These are phyloP conservation scores for Nicotiana benthamiana DNA, from an alignment of 257 asterid genomes.

Conservation along the genomic window DNA sequence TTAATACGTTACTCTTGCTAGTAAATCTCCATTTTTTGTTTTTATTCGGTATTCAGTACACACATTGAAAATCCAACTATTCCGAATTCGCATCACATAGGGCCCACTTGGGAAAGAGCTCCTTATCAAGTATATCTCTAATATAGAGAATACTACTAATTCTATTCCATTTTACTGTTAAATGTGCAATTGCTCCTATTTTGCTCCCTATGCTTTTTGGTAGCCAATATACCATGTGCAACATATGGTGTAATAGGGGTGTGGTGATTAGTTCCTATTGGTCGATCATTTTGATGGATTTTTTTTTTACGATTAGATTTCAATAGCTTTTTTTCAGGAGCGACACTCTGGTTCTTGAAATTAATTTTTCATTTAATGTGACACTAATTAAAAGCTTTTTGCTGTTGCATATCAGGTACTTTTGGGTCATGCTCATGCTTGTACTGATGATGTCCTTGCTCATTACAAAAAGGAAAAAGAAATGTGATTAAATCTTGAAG, in stretches of 20 bases:
- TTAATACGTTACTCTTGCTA: too few relatives aligned
- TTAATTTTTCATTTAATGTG: not conserved
- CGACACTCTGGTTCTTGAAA: not conserved
- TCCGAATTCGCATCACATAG: too few relatives aligned
- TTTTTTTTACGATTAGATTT: not conserved
- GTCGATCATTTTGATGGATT: conserved; percentile 2
- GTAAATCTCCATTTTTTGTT: too few relatives aligned
- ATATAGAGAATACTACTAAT: not conserved
- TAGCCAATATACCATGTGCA: not conserved
- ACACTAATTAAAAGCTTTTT: not conserved
- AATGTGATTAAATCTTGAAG: not conserved
- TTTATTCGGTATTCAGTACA: too few relatives aligned
- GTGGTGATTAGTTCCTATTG: not conserved
- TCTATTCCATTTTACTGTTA: not conserved
- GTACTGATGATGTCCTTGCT: not conserved
- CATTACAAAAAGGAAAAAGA: not conserved
- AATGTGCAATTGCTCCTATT: not conserved
- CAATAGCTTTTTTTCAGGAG: not conserved
- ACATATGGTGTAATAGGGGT: not conserved
- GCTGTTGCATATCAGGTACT: not conserved
- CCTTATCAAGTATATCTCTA: too few relatives aligned
- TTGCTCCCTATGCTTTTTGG: not conserved
- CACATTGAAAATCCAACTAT: too few relatives aligned
- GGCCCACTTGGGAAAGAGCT: not conserved
- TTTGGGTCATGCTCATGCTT: not conserved